phyloP scores from a whole-genome alignment of 129 eudicot genomes.

The Helichrysum umbraculigerum region DNA sequence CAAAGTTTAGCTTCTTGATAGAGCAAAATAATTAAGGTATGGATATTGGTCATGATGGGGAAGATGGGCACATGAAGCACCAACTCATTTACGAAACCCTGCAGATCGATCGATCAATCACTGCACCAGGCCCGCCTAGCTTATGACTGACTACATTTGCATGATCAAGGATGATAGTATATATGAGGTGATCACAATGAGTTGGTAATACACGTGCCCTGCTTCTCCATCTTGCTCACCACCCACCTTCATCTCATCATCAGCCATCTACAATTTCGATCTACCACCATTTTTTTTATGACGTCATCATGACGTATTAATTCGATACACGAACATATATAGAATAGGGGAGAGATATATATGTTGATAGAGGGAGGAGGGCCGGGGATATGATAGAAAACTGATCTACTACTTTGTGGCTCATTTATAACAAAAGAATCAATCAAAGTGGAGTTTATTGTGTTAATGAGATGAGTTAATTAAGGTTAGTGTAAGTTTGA shows the following conservation, averaged over 20 bases:
- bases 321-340: neutral
- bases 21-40: conserved; percentile 35
- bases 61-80: conserved; percentile 92
- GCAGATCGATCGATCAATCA: no score
- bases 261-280: conserved; percentile 14
- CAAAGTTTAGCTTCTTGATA: neutral
- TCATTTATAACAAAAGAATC: conserved; percentile 43
- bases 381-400: conserved; percentile 23
- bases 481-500: conserved; percentile 37
- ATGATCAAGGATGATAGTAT: neutral
- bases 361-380: neutral
- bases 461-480: conserved; percentile 33
- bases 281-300: neutral
- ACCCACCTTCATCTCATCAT: conserved; percentile 47
- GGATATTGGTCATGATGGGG: conserved; percentile 82
- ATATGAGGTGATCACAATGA: conserved; percentile 32
- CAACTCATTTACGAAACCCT: conserved; percentile 41
- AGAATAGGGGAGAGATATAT: neutral
- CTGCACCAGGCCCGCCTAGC: no score
- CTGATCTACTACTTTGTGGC: conserved; percentile 30
- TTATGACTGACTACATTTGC: neutral
- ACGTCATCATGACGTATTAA: neutral
- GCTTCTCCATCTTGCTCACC: conserved; percentile 98
- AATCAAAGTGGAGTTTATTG: conserved; percentile 32
- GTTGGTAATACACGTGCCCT: conserved; percentile 98